Evolutionary conservation across 1,284 basidiomycete species (phyloP).

Genomic region (Ceratobasidium theobromae): DNA sequence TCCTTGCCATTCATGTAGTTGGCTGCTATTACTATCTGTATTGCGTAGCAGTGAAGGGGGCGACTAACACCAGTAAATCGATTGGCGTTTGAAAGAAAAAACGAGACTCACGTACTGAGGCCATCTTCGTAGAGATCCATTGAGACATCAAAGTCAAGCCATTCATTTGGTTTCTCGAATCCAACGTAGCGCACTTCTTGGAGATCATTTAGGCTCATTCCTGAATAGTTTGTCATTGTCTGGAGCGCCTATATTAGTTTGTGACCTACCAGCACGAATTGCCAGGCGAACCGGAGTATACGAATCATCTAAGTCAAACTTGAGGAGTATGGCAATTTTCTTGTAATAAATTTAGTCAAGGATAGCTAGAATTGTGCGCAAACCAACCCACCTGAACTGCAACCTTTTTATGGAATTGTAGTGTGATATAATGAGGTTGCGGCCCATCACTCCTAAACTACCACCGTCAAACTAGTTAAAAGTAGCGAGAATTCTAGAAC

Average conservation of each 20-base stretch:
- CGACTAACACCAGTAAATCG: constrained; percentile 55
- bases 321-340: constrained; percentile 91
- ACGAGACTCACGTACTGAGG: constrained; percentile 47
- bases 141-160: constrained; percentile 89
- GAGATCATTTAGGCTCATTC: constrained; percentile 84
- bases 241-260: background rate
- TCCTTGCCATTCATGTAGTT: constrained; percentile 99
- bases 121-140: constrained; percentile 77
- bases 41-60: constrained; percentile 82
- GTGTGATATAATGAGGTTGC: constrained; percentile 93
- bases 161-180: constrained; percentile 89
- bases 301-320: constrained; percentile 88
- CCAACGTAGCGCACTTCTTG: constrained; percentile 88
- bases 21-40: constrained; percentile 87
- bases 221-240: background rate
- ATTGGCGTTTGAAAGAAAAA: background rate
- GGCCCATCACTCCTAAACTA: constrained; percentile 78
- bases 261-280: constrained; percentile 70
- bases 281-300: constrained; percentile 93
- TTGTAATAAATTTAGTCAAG: constrained; percentile 42
- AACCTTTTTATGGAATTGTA: constrained; percentile 90
- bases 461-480: background rate
- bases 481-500: constrained; percentile 43
- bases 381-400: constrained; percentile 70
- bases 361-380: background rate